These are phyloP conservation scores for Wickerhamiella siamensis DNA, from an alignment of 805 yeast genomes.

Conservation along the genomic window DNA sequence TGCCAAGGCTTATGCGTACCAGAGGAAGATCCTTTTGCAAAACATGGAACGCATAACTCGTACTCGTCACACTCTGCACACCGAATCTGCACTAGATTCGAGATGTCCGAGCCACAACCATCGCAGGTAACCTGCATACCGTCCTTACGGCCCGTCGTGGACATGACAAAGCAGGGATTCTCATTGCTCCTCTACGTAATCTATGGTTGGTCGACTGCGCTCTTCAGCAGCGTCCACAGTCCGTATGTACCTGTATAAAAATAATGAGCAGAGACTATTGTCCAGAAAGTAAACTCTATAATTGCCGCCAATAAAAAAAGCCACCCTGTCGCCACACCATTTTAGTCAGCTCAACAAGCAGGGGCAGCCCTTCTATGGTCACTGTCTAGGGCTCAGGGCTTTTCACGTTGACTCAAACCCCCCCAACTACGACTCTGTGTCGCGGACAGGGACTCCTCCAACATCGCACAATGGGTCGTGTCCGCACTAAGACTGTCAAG, in stretches of 20 bases:
- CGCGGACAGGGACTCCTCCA: neutral
- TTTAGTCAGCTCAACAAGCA: too few species aligned
- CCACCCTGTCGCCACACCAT: too few species aligned
- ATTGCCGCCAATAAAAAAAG: too few species aligned
- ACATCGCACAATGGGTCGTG: slow-evolving; percentile 64
- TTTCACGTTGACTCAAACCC: neutral
- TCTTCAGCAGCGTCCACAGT: too few species aligned
- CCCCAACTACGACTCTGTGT: neutral
- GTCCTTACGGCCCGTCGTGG: slow-evolving; percentile 11
- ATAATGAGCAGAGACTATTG: too few species aligned
- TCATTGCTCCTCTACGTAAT: too few species aligned
- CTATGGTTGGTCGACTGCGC: too few species aligned
- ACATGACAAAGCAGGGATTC: neutral
- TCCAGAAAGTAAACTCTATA: too few species aligned
- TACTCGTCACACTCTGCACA: slow-evolving; percentile 91
- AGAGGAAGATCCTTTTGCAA: slow-evolving; percentile 65
- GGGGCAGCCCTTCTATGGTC: too few species aligned
- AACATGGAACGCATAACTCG: slow-evolving; percentile 96
- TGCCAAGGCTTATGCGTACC: slow-evolving; percentile 91
- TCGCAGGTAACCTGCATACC: slow-evolving; percentile 45
- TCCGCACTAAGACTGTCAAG: slow-evolving; percentile 99
- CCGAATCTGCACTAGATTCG: slow-evolving; percentile 74
- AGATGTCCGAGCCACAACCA: slow-evolving; percentile 91
- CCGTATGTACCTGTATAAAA: too few species aligned
- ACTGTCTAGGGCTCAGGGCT: neutral